Base-by-base conservation (phyloP, 352 stramenopile species). In the Globisporangium megalacanthum region DNA sequence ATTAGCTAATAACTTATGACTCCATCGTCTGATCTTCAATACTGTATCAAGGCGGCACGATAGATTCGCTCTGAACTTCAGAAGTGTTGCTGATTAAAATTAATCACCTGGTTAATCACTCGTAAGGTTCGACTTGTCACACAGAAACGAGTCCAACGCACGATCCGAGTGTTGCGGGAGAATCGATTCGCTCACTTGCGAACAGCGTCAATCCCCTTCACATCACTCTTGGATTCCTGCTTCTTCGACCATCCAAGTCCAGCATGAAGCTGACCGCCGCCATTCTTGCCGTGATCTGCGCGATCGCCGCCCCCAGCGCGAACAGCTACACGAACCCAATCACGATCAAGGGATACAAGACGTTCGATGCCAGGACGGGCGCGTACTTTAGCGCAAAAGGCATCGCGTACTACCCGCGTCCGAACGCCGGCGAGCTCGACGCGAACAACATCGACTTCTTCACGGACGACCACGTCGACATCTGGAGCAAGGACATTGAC, bases 321-420 rank as follows among this genome's bases (percentile, higher is more conserved):
- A 29, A 15, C 45, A 22, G 45, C 45, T 14, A 83, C 63, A 82
- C 72, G 13, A 83, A 82, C 52, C 79, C 79, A 25, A 72, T 88
- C 63, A 60, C 59, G 29, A 70, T 82, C 66, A 82, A 88, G 41
- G 66, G 68, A 45, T 80, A 83, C 69, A 86, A 83, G 46, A 80
- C 93, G 60, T 96, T 92, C 54, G 83, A 96, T 61, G 65, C 69
- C 50, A 75, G 79, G 35, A 93, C 78, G 4, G 80, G 79, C 25
- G 64, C 82, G 20, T 74, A 86, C 35, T 90, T 95, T 60, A 60
- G 68, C 13, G 75, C 90, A 22, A 73, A 75, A n/a, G 88, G 88
- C 8, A 81, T 96, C 41, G 82, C 88, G 63, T 96, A 96, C 68
- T 95, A 94, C 66, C 86, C 86, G 5, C 79, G 88, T 4, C 85